Percentiles rank a stretch among this genome's conserved stretches.
Evolutionary conservation across 2,329 filamentous ascomycete species (phyloP).

Genomic region (Colletotrichum sp.): DNA sequence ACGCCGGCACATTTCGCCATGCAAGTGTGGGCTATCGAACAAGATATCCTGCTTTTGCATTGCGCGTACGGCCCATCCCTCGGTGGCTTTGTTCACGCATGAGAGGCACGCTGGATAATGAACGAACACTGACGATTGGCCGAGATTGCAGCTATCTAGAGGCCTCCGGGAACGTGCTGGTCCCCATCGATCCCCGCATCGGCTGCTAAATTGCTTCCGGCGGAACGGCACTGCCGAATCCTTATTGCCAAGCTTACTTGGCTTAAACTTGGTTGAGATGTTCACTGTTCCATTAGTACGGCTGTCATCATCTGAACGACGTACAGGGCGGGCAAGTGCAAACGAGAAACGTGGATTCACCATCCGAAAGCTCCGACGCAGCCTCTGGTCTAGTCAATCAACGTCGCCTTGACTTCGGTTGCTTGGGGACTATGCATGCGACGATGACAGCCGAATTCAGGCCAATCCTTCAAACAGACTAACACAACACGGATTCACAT

Average conservation of each 20-base stretch:
- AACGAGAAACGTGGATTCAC: background rate
- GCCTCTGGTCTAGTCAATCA: background rate
- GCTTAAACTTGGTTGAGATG: background rate
- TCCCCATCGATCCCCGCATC: background rate
- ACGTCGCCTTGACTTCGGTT: background rate
- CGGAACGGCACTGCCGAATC: background rate
- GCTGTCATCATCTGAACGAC: background rate
- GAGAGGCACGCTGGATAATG: constrained; percentile 8
- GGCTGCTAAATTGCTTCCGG: background rate
- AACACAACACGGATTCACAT: background rate
- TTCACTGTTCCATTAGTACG: background rate
- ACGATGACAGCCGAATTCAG: background rate
- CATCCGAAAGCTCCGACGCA: background rate
- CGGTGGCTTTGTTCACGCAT: constrained; percentile 5
- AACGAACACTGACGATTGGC: background rate
- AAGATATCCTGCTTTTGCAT: constrained; percentile 1
- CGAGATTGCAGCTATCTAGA: background rate
- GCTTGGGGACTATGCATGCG: background rate
- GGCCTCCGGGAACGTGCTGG: background rate
- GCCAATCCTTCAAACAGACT: background rate
- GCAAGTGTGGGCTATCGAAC: background rate
- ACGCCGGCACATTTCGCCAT: background rate
- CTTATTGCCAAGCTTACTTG: background rate
- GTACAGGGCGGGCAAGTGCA: background rate
- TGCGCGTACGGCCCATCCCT: constrained; percentile 9